Evolutionary conservation across 495 filamentous ascomycete genomes (phyloP).

Genomic region (Saxophila tyrrhenica): DNA sequence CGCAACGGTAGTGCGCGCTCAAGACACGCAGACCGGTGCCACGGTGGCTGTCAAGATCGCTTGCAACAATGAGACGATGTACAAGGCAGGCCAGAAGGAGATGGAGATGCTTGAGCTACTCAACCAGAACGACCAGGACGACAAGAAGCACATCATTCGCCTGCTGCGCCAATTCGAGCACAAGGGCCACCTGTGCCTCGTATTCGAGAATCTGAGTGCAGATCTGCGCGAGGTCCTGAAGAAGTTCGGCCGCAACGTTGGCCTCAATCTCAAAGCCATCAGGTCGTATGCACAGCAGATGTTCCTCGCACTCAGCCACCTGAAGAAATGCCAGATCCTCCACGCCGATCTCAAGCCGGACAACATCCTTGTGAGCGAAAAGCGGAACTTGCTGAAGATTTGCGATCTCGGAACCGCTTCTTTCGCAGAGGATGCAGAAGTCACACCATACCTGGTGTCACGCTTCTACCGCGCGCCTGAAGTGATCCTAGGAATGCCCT

Average conservation of each 20-base stretch:
- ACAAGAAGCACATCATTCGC: slow-evolving; percentile 85
- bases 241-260: slow-evolving; percentile 88
- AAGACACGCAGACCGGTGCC: slow-evolving; percentile 58
- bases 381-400: slow-evolving; percentile 75
- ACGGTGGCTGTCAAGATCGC: slow-evolving; percentile 88
- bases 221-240: slow-evolving; percentile 93
- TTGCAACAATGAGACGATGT: slow-evolving; percentile 85
- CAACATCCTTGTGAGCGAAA: slow-evolving; percentile 78
- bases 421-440: slow-evolving; percentile 77
- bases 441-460: slow-evolving; percentile 87
- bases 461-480: slow-evolving; percentile 96
- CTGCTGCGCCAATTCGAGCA: slow-evolving; percentile 82
- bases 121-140: slow-evolving; percentile 68
- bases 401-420: slow-evolving; percentile 93
- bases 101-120: slow-evolving; percentile 82
- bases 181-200: slow-evolving; percentile 90
- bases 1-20: slow-evolving; percentile 85
- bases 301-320: slow-evolving; percentile 72
- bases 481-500: slow-evolving; percentile 89
- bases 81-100: slow-evolving; percentile 87
- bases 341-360: slow-evolving; percentile 96
- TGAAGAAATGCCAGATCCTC: slow-evolving; percentile 83
- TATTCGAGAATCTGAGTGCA: slow-evolving; percentile 88
- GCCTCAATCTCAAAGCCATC: slow-evolving; percentile 77
- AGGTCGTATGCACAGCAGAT: slow-evolving; percentile 87